Evolutionary conservation across 2,329 filamentous ascomycete genomes (phyloP).

Genomic region (Xylaria hypoxylon): DNA sequence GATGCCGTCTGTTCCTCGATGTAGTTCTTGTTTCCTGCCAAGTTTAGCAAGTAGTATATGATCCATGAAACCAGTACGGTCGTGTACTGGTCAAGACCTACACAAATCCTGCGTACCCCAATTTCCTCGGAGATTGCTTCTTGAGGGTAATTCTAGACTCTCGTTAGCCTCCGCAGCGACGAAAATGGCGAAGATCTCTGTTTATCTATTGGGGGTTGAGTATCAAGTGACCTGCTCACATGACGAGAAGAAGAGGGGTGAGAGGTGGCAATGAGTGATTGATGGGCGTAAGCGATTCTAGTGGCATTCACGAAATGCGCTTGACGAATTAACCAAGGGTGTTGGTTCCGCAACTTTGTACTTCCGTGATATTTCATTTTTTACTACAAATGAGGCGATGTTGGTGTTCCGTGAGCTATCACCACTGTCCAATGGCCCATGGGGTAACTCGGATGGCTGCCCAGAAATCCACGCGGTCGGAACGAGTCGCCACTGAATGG

Average conservation of each 20-base stretch:
- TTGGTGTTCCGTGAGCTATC: slow-evolving; percentile 17
- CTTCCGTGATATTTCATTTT: slow-evolving; percentile 25
- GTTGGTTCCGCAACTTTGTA: slow-evolving; percentile 12
- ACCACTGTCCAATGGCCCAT: background rate
- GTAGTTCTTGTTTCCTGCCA: slow-evolving; percentile 6
- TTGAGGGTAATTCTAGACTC: slow-evolving; percentile 12
- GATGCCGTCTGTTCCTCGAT: slow-evolving; percentile 13
- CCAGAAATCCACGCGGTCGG: slow-evolving; percentile 9
- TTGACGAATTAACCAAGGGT: slow-evolving; percentile 5
- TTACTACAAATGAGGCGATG: slow-evolving; percentile 17
- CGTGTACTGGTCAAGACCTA: background rate
- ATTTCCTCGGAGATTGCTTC: slow-evolving; percentile 12
- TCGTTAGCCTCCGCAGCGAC: slow-evolving; percentile 31
- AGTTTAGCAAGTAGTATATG: slow-evolving; percentile 9
- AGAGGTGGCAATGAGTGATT: slow-evolving; percentile 27
- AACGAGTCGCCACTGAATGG: slow-evolving; percentile 29
- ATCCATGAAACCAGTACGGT: slow-evolving; percentile 6
- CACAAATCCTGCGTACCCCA: background rate
- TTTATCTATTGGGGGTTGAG: slow-evolving; percentile 28
- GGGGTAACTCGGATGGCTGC: slow-evolving; percentile 13
- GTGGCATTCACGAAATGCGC: slow-evolving; percentile 1
- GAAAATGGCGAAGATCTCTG: slow-evolving; percentile 38
- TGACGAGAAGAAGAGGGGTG: slow-evolving; percentile 29
- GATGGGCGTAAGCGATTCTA: slow-evolving; percentile 5
- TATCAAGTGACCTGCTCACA: slow-evolving; percentile 36